A percentile compares a stretch with the other conserved stretches of the same genome.
Evolutionary conservation across 2,329 filamentous ascomycete genomes (phyloP).

Genomic region (Tolypocladium tropicale): DNA sequence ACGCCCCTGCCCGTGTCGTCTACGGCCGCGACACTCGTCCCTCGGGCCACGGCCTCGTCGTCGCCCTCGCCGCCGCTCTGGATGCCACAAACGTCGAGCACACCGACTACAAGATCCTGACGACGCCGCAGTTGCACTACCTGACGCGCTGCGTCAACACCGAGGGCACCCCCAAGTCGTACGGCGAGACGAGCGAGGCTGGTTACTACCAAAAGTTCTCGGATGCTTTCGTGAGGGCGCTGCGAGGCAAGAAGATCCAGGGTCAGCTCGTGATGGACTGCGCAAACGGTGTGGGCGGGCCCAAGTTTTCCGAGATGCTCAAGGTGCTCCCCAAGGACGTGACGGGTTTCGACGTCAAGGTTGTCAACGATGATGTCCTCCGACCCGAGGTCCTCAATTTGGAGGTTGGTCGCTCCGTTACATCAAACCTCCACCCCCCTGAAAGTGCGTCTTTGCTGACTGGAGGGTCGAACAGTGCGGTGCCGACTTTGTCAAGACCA

Average conservation of each 20-base stretch:
- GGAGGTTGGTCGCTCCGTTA: conserved; percentile 46
- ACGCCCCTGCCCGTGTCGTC: conserved; percentile 65
- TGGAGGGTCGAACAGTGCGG: conserved; percentile 52
- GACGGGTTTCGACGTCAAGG: conserved; percentile 66
- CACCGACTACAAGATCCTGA: conserved; percentile 82
- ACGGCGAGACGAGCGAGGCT: conserved; percentile 78
- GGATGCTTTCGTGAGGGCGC: conserved; percentile 72
- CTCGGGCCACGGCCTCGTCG: conserved; percentile 75
- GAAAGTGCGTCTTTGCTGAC: conserved; percentile 2
- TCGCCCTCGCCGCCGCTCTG: conserved; percentile 69
- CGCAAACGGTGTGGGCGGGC: conserved; percentile 92
- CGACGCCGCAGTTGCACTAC: conserved; percentile 97
- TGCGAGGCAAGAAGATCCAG: conserved; percentile 63
- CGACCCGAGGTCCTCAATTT: conserved; percentile 83
- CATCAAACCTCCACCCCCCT: background rate
- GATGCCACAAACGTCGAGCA: conserved; percentile 64
- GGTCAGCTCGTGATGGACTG: conserved; percentile 81
- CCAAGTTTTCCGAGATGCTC: conserved; percentile 77
- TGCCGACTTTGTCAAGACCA: conserved; percentile 95
- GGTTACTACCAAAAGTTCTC: conserved; percentile 94
- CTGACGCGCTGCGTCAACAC: conserved; percentile 92
- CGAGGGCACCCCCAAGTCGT: conserved; percentile 73
- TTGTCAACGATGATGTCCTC: conserved; percentile 89
- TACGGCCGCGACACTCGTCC: conserved; percentile 89
- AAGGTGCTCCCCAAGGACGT: conserved; percentile 67